Evolutionary conservation across 805 yeast genomes (phyloP).

Genomic region (Jamesozyma hellenica): DNA sequence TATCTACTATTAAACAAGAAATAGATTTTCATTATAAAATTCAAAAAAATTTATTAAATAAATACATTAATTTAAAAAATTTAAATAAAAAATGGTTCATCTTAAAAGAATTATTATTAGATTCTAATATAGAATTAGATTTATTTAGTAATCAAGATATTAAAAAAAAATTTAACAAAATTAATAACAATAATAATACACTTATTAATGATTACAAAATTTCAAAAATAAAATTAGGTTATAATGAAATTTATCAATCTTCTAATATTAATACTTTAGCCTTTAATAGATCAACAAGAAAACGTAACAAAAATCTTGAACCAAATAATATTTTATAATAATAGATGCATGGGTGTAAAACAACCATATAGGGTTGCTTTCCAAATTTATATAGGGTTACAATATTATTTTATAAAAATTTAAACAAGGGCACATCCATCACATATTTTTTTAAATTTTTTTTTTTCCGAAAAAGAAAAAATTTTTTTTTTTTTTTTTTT

Average conservation of each 20-base stretch:
- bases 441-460: too few relatives aligned
- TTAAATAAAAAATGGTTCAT: slow-evolving; percentile 27
- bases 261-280: slow-evolving; percentile 10
- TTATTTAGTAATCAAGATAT: slow-evolving; percentile 19
- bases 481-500: too few relatives aligned
- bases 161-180: background rate
- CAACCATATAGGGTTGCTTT: too few relatives aligned
- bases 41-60: slow-evolving; percentile 12
- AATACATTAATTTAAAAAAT: slow-evolving; percentile 14
- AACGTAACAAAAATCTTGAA: background rate
- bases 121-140: slow-evolving; percentile 28
- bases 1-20: slow-evolving; percentile 10
- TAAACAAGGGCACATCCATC: too few relatives aligned
- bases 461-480: too few relatives aligned
- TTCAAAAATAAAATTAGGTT: slow-evolving; percentile 5
- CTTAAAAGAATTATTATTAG: slow-evolving; percentile 24
- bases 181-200: background rate
- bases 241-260: slow-evolving; percentile 4
- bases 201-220: slow-evolving; percentile 1
- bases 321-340: slow-evolving; percentile 2
- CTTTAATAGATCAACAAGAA: slow-evolving; percentile 16
- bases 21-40: slow-evolving; percentile 15
- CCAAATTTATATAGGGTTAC: too few relatives aligned
- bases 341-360: too few relatives aligned
- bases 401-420: too few relatives aligned